Conservation (phyloP, 768 basidiomycete genomes). For the Dioszegia crocea region DNA sequence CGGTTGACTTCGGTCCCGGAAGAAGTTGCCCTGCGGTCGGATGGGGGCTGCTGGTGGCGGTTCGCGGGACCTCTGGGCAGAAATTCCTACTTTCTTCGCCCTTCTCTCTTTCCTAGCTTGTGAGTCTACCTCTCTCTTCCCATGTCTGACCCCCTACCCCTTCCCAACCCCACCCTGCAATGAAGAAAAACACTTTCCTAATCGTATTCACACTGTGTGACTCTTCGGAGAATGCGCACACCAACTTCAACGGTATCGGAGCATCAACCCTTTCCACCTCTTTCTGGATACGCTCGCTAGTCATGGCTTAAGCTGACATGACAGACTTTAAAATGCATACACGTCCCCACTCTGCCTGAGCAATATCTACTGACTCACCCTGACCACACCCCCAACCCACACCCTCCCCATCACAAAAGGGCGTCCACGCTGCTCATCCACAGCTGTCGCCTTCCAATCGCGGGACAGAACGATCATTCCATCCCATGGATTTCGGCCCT, state of each 20-base stretch:
- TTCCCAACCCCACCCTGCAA: slow-evolving; percentile 18
- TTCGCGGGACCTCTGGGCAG: slow-evolving; percentile 7
- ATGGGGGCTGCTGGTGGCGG: slow-evolving; percentile 17
- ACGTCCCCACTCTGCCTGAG: not conserved
- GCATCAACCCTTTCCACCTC: slow-evolving; percentile 14
- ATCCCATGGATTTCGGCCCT: slow-evolving; percentile 38
- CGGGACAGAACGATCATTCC: slow-evolving; percentile 26
- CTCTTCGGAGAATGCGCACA: slow-evolving; percentile 40
- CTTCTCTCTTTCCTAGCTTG: not conserved
- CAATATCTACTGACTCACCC: not conserved
- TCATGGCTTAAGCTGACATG: slow-evolving; percentile 11
- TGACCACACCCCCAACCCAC: not conserved
- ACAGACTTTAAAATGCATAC: not conserved
- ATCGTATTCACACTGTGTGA: slow-evolving; percentile 50
- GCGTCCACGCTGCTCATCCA: slow-evolving; percentile 13
- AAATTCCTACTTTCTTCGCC: slow-evolving; percentile 2
- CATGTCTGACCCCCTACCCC: not conserved
- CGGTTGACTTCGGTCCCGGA: slow-evolving; percentile 7
- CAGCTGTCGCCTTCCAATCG: slow-evolving; percentile 27
- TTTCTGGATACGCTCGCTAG: not conserved
- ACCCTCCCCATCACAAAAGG: slow-evolving; percentile 34
- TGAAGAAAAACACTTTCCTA: slow-evolving; percentile 44
- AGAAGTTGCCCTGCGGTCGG: slow-evolving; percentile 13
- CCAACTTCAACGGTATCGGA: slow-evolving; percentile 48
- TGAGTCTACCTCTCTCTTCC: not conserved